Percentiles rank a stretch among this genome's conserved stretches.
Evolutionary conservation across 768 basidiomycete species (phyloP).

Genomic region (Boletus sp.): DNA sequence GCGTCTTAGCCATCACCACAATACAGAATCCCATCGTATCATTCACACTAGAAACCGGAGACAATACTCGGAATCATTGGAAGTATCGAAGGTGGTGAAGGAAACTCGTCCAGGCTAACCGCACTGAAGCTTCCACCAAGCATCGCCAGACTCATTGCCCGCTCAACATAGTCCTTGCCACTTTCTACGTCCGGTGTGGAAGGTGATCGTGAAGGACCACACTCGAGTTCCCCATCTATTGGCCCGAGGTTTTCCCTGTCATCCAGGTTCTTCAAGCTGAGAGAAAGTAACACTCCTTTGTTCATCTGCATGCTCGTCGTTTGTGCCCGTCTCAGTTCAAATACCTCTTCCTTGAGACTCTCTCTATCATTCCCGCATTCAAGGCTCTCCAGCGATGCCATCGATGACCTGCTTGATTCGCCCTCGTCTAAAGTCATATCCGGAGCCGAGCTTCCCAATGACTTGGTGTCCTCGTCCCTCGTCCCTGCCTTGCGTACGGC

Average conservation of each 20-base stretch:
- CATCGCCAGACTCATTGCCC: slow-evolving; percentile 22
- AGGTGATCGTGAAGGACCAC: slow-evolving; percentile 2
- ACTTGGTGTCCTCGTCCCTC: slow-evolving; percentile 17
- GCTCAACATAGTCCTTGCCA: slow-evolving; percentile 12
- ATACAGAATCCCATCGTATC: background rate
- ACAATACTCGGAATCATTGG: slow-evolving; percentile 30
- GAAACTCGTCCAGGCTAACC: slow-evolving; percentile 46
- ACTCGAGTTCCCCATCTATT: background rate
- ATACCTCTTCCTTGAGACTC: slow-evolving; percentile 31
- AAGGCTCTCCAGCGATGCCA: slow-evolving; percentile 22
- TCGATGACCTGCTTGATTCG: slow-evolving; percentile 24
- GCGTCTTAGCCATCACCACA: background rate
- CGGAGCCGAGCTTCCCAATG: slow-evolving; percentile 19
- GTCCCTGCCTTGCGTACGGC: background rate
- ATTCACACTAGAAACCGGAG: slow-evolving; percentile 20
- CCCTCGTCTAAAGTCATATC: slow-evolving; percentile 25
- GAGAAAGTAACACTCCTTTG: slow-evolving; percentile 41
- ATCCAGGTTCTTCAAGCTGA: slow-evolving; percentile 18
- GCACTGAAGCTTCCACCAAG: slow-evolving; percentile 38
- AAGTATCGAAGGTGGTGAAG: slow-evolving; percentile 38
- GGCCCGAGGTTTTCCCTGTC: slow-evolving; percentile 1
- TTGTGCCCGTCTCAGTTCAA: slow-evolving; percentile 46
- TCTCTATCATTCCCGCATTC: slow-evolving; percentile 11
- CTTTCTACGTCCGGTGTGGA: background rate
- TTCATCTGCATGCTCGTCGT: slow-evolving; percentile 51